These are phyloP conservation scores for Coelastrella sp. DNA, from an alignment of 139 green algal species.

Conservation along the genomic window DNA sequence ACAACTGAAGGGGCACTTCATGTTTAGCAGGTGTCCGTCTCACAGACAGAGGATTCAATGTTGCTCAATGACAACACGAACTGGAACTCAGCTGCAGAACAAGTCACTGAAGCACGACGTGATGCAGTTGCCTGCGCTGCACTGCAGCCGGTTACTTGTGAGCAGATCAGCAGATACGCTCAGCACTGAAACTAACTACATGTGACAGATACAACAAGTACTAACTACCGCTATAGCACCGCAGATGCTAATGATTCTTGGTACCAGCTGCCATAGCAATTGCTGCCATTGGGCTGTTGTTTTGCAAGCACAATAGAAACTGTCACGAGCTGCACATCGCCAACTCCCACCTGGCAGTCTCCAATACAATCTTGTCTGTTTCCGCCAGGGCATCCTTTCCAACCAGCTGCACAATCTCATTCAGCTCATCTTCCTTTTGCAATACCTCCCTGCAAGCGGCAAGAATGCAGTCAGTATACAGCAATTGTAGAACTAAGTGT, in stretches of 20 bases:
- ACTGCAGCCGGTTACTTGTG: not conserved
- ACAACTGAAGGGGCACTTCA: no score
- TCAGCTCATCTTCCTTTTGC: slow-evolving; percentile 99
- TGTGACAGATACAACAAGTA: no score
- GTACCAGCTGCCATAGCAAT: no score
- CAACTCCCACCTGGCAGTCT: slow-evolving; percentile 85
- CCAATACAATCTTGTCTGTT: slow-evolving; percentile 97
- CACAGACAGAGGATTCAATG: no score
- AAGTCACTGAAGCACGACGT: not conserved
- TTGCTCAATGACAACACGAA: no score
- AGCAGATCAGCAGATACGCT: not conserved
- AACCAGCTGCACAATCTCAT: slow-evolving; percentile 99
- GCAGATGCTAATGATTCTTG: no score
- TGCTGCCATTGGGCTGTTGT: no score
- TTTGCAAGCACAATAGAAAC: not conserved
- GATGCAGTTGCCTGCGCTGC: not conserved
- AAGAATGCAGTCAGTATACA: not conserved
- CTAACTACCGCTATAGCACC: no score
- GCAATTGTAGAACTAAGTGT: not conserved
- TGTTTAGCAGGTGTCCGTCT: no score
- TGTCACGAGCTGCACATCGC: not conserved
- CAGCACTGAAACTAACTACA: no score
- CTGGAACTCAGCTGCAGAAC: no score
- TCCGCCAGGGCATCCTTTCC: slow-evolving; percentile 99
- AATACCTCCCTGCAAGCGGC: slow-evolving; percentile 81